Percentiles rank a stretch among this genome's conserved stretches.
Conservation (phyloP, 225 moss, liverwort and hornwort species). For the Polytrichum commune region DNA sequence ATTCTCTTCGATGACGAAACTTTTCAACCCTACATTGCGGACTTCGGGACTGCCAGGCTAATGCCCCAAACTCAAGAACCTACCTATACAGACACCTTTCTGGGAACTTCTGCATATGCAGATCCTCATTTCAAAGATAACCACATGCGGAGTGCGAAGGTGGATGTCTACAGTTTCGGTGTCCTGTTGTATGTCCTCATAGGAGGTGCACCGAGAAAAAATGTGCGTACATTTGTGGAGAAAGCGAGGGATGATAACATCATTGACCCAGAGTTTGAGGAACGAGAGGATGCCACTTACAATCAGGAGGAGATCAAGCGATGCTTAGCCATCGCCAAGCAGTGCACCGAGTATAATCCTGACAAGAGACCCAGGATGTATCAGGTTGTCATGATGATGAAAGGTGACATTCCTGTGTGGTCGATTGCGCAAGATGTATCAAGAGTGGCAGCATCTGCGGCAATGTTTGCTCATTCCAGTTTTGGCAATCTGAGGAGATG, state of each 20-base stretch:
- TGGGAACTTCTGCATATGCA: slow-evolving; percentile 23
- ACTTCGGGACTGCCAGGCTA: slow-evolving; percentile 32
- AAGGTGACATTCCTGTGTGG: slow-evolving; percentile 4
- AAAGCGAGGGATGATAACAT: neutral
- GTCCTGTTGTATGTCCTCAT: slow-evolving; percentile 20
- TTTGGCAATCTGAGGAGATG: neutral
- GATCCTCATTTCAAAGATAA: slow-evolving; percentile 13
- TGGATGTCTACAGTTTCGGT: slow-evolving; percentile 27
- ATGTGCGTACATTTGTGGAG: neutral
- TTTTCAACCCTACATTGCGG: slow-evolving; percentile 16
- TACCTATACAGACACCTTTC: neutral
- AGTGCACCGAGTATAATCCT: slow-evolving; percentile 14
- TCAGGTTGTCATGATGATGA: slow-evolving; percentile 18
- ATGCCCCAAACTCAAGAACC: neutral
- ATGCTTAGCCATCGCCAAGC: slow-evolving; percentile 15
- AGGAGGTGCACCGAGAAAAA: neutral
- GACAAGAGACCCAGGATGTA: slow-evolving; percentile 5
- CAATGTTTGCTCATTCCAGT: neutral
- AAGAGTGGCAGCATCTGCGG: neutral
- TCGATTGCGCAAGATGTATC: slow-evolving; percentile 6
- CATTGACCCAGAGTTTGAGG: slow-evolving; percentile 2
- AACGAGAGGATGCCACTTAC: neutral
- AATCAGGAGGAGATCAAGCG: slow-evolving; percentile 4
- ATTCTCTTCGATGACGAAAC: slow-evolving; percentile 19
- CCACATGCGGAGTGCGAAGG: neutral